A percentile compares a stretch with the other conserved stretches of the same genome.
phyloP scores from a whole-genome alignment of 139 green algal species.

The Chlorella sorokiniana region DNA sequence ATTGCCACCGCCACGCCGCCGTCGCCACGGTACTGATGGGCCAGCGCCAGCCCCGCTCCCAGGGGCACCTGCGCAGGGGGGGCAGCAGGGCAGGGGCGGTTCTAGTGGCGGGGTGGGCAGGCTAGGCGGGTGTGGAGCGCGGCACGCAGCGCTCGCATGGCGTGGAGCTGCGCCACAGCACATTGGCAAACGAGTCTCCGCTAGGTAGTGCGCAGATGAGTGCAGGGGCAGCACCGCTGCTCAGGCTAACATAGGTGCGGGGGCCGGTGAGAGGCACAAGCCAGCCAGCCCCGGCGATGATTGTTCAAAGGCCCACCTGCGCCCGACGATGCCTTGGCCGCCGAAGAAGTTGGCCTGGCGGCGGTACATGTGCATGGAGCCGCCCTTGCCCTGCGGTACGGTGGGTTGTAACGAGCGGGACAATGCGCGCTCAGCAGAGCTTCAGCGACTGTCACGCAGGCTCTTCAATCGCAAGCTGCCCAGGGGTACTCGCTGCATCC shows the following conservation, averaged over 20 bases:
- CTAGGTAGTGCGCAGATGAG: too few relatives aligned
- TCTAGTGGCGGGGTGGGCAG: background rate
- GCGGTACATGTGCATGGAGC: constrained; percentile 97
- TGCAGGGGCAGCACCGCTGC: too few relatives aligned
- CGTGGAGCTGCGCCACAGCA: too few relatives aligned
- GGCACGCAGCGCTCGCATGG: too few relatives aligned
- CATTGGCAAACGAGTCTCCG: too few relatives aligned
- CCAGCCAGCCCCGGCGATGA: too few relatives aligned
- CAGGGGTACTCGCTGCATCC: too few relatives aligned
- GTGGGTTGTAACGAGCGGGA: too few relatives aligned
- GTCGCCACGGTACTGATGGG: constrained; percentile 90
- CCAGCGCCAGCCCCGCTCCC: constrained; percentile 90
- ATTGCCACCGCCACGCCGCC: constrained; percentile 80
- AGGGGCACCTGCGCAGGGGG: constrained; percentile 75
- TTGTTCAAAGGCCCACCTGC: constrained; percentile 45
- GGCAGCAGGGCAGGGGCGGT: background rate
- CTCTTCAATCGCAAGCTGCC: too few relatives aligned
- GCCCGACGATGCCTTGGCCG: constrained; percentile 97
- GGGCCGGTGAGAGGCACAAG: background rate
- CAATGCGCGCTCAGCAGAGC: too few relatives aligned
- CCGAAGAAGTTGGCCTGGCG: constrained; percentile 94
- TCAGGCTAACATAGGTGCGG: background rate
- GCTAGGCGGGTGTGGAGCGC: background rate
- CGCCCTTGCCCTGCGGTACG: constrained; percentile 74
- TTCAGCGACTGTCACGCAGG: too few relatives aligned